phyloP scores from a whole-genome alignment of 352 stramenopile genomes.

The Hyphochytrium catenoides region DNA sequence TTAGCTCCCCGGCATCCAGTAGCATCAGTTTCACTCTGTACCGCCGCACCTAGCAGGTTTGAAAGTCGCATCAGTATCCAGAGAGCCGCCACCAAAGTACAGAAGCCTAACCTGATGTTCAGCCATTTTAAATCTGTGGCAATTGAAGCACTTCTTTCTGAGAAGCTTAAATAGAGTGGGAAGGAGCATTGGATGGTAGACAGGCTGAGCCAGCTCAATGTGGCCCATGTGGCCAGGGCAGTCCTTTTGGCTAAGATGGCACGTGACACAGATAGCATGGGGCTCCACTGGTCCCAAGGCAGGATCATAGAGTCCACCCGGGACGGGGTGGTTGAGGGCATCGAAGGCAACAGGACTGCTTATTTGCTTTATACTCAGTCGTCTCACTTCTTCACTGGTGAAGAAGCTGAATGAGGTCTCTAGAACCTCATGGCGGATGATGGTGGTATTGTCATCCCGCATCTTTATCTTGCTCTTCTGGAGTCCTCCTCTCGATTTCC shows the following conservation, averaged over 20 bases:
- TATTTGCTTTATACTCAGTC: conserved; percentile 88
- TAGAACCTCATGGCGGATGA: conserved; percentile 64
- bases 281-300: conserved; percentile 75
- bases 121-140: conserved; percentile 81
- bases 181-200: conserved; percentile 97
- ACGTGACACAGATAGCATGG: conserved; percentile 80
- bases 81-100: no score
- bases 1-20: no score
- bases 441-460: no score
- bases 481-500: no score
- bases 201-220: conserved; percentile 91
- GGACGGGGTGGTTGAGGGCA: conserved; percentile 73
- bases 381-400: conserved; percentile 87
- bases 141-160: conserved; percentile 93
- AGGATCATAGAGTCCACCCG: conserved; percentile 90
- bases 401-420: conserved; percentile 88
- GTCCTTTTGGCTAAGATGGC: conserved; percentile 75
- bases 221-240: conserved; percentile 96
- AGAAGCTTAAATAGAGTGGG: conserved; percentile 78
- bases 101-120: conserved; percentile 8
- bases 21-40: no score
- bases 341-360: conserved; percentile 85
- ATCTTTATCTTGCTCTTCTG: no score
- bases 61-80: no score
- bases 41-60: no score